Percentiles rank a stretch among this genome's conserved stretches.
Conservation (phyloP, 1,284 basidiomycete species). For the Cystobasidiaceae sp. region DNA sequence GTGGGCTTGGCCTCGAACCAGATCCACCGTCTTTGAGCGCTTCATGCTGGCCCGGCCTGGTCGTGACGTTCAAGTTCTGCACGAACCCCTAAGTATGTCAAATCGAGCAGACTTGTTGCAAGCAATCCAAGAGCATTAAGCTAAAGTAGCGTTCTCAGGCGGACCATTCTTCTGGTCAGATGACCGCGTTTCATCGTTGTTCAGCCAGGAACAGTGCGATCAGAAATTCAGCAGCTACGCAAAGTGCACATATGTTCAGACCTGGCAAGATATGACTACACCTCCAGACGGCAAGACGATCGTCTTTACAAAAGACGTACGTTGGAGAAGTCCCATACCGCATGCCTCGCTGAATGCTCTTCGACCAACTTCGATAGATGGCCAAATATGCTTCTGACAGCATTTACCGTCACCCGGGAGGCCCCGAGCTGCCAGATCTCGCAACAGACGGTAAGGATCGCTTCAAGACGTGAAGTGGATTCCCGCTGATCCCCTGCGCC, state of each 20-base stretch:
- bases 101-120: background rate
- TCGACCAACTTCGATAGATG: too few species aligned
- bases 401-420: too few species aligned
- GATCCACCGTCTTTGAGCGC: constrained; percentile 1
- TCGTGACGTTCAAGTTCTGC: background rate
- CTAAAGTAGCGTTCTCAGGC: background rate
- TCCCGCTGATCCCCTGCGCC: background rate
- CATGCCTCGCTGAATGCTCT: background rate
- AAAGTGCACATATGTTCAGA: background rate
- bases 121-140: background rate
- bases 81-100: background rate
- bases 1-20: background rate
- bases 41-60: background rate
- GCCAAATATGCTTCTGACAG: too few species aligned
- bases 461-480: background rate
- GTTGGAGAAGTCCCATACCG: background rate
- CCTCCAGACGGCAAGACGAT: background rate
- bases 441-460: background rate
- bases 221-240: background rate
- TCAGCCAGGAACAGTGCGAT: background rate
- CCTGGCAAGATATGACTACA: background rate
- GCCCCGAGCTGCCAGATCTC: too few species aligned
- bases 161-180: background rate
- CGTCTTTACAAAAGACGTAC: constrained; percentile 1
- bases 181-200: background rate